Conservation (phyloP, 805 yeast genomes). For the Priceomyces melissophilus region DNA sequence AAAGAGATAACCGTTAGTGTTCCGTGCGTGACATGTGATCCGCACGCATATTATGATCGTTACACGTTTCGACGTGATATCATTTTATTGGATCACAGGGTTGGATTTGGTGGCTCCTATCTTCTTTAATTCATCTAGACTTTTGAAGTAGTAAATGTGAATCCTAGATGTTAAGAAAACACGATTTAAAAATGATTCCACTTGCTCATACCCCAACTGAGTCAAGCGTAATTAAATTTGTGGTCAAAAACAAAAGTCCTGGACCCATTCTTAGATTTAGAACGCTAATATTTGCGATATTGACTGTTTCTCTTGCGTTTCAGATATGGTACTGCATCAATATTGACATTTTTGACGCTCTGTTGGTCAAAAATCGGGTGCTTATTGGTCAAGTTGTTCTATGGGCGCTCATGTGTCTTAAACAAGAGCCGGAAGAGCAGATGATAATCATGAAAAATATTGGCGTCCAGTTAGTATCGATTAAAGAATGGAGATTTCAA, state of each 20-base stretch:
- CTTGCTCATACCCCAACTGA: conserved; percentile 10
- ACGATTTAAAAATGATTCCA: conserved; percentile 24
- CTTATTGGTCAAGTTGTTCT: background rate
- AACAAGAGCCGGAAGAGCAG: conserved; percentile 39
- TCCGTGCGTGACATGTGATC: no score
- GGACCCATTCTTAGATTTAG: conserved; percentile 5
- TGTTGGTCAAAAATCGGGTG: background rate
- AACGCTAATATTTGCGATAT: conserved; percentile 3
- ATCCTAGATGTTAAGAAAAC: conserved; percentile 8
- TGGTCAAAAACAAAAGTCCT: conserved; percentile 10
- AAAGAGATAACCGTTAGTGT: no score
- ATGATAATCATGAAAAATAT: conserved; percentile 41
- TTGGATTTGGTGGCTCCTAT: no score
- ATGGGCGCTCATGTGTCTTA: conserved; percentile 14
- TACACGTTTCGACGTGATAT: no score
- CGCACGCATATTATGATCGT: no score
- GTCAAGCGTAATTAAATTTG: conserved; percentile 16
- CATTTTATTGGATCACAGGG: no score
- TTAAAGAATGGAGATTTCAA: conserved; percentile 21
- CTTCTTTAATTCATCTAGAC: no score
- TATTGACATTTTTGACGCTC: background rate
- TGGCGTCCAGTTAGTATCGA: conserved; percentile 45
- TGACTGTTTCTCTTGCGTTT: background rate
- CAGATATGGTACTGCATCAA: background rate
- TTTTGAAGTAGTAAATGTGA: no score